Base-by-base conservation (phyloP, 257 asterid genomes). In the Ocimum tenuiflorum region DNA sequence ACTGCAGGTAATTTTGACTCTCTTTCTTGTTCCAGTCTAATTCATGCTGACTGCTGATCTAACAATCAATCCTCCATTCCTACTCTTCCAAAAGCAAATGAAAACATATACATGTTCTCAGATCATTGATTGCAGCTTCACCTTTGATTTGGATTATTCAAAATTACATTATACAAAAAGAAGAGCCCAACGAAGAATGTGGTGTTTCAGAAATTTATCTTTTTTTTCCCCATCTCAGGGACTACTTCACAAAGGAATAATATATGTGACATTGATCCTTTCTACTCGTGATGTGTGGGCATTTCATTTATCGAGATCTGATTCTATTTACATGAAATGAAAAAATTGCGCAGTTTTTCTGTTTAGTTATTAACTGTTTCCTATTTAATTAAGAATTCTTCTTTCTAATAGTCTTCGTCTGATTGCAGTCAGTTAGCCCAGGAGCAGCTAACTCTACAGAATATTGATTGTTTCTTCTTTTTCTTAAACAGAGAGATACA, bases 401-500 rank as follows among this genome's bases (percentile, higher is more conserved):
- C 15, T 55, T 13, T 66, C 50, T 29, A 1, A 12, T 33, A 7
- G 27, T 45, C 51, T 51, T 51, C 45, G 14, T 13, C 18, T 36
- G 8, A 10, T 10, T 73, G 50, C 43, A 45, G 13, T 42, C 31
- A 19, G 22, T 59, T 51, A 13, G 29, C 19, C 48, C 56, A 50
- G 27, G 31, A 71, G 13, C 48, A 17, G 6, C 15, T 48, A n/a
- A n/a, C n/a, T 17, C n/a, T n/a, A n/a, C n/a, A n/a, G n/a, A n/a
- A 43, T 62, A 47, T 55, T 74, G 68, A 61, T 70, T 71, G 9
- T 23, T 22, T 58, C 42, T 43, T 73, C 45, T 19, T 12, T 70
- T 36, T 50, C 49, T 39, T 58, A 68, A 71, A 73, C 89, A 94
- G 99, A 88, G 97, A 78, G 99, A 94, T 74, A 83, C 99, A 61